A percentile compares a stretch with the other conserved stretches of the same genome.
Evolutionary conservation across 1,284 basidiomycete species (phyloP).

Genomic region (Naganishia albida): DNA sequence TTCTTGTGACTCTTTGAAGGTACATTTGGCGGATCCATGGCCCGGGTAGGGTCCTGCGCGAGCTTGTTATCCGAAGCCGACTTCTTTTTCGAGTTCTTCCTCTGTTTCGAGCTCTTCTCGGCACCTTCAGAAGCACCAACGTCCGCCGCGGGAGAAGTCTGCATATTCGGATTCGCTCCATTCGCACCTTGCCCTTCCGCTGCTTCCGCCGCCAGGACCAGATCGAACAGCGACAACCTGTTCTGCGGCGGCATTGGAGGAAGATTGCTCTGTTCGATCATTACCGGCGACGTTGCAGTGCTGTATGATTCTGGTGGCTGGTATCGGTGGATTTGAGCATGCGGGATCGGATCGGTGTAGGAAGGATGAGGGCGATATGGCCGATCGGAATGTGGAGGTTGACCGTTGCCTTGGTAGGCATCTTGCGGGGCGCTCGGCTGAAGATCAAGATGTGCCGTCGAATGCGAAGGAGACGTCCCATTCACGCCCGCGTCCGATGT

Average conservation of each 20-base stretch:
- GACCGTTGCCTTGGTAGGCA: neutral
- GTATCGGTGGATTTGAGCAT: conserved; percentile 3
- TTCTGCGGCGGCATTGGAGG: conserved; percentile 9
- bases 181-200: conserved; percentile 2
- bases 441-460: neutral
- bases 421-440: neutral
- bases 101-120: conserved; percentile 14
- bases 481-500: neutral
- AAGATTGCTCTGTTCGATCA: conserved; percentile 1
- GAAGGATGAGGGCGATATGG: conserved; percentile 11
- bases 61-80: neutral
- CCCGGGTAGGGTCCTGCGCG: neutral
- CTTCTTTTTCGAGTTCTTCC: conserved; percentile 13
- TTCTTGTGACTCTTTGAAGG: conserved; percentile 1
- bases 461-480: neutral
- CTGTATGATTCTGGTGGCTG: conserved; percentile 16
- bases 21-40: neutral
- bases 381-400: neutral
- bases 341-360: conserved; percentile 23
- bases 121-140: neutral
- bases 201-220: conserved; percentile 15
- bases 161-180: neutral
- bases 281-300: conserved; percentile 13
- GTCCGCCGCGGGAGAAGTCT: neutral
- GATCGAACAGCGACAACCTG: conserved; percentile 17